phyloP scores from a whole-genome alignment of 495 filamentous ascomycete genomes.

The Lentithecium fluviatile region DNA sequence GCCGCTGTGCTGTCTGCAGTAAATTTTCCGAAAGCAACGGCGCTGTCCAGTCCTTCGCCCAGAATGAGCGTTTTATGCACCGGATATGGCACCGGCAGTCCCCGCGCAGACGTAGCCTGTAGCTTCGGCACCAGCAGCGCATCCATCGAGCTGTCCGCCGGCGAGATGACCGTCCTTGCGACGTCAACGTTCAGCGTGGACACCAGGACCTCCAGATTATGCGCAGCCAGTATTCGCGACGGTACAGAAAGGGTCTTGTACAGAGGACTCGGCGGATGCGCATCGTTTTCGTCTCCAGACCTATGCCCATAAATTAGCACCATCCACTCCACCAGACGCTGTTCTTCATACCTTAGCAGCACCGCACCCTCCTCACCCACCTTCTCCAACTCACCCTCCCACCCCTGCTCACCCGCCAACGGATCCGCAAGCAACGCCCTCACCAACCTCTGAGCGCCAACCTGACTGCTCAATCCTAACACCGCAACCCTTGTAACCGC shows the following conservation, averaged over 20 bases:
- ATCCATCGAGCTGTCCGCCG: conserved; percentile 50
- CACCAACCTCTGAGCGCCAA: conserved; percentile 60
- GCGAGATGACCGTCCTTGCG: conserved; percentile 3
- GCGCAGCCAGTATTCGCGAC: conserved; percentile 63
- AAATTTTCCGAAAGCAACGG: conserved; percentile 53
- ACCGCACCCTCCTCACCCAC: conserved; percentile 52
- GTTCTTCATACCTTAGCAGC: conserved; percentile 46
- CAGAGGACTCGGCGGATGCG: conserved; percentile 48
- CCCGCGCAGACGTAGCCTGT: conserved; percentile 59
- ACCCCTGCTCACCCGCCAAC: conserved; percentile 58
- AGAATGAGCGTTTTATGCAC: conserved; percentile 82
- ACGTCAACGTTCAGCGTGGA: conserved; percentile 51
- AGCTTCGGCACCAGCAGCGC: conserved; percentile 71
- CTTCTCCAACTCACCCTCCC: conserved; percentile 65
- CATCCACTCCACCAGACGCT: background rate
- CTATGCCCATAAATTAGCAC: conserved; percentile 39
- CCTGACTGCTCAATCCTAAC: conserved; percentile 52
- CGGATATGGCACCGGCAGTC: conserved; percentile 69
- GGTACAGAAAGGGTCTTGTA: conserved; percentile 62
- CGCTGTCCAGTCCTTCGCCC: conserved; percentile 60
- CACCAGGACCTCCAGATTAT: conserved; percentile 78
- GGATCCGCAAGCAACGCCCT: conserved; percentile 76
- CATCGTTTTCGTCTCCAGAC: conserved; percentile 51
- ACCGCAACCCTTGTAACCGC: conserved; percentile 72
- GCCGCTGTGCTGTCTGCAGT: conserved; percentile 42